Evolutionary conservation across 2,329 filamentous ascomycete genomes (phyloP), one percentile per base, ranked within the genome.

Genomic region (Rosellinia necatrix): DNA sequence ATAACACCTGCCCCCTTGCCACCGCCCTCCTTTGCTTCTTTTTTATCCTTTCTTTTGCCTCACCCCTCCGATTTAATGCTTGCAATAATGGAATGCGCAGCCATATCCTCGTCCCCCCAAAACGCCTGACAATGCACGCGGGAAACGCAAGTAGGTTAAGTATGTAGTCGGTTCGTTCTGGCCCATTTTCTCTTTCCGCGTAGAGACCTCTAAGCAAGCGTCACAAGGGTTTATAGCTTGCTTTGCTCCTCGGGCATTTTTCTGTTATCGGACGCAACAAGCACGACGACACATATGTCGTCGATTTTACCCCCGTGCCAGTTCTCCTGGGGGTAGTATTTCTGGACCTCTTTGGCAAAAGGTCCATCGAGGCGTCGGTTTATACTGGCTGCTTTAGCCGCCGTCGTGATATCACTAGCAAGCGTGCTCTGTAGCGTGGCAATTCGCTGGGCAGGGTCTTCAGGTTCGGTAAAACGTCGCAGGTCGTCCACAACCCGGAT

Each of bases 261-360:
- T 24, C 59, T 65, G 25, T 87, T 84, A 64, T 92, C 87, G 7
- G 90, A 85, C 1, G 90, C 91, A 25, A 96, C 78, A 27, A 87
- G 85, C 12, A 92, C 87, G 47, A 99, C 79, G 4, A 91, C 91
- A 67, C 91, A 93, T 56, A 99, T 97, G 72, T 99, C 94, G 71
- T 99, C 94, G 17, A 96, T 84, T 74, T 99, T 99, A 49, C 94
- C 94, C 55, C 94, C 94, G 56, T 86, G 86, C 85, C 91, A 99
- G 56, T 86, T 84, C 72, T 97, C 93, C 32, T 87, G 80, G 0
- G 94, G 93, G 65, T 90, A 96, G 69, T 90, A 87, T 68, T 87
- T 90, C 71, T 94, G 91, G 17, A 97, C 91, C 72, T 97, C 92
- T 74, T 91, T 96, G 35, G 94, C 92, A 73, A 99, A 99, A 0